phyloP scores from a whole-genome alignment of 371 early-diverging fungal genomes.

The Scutellospora calospora region DNA sequence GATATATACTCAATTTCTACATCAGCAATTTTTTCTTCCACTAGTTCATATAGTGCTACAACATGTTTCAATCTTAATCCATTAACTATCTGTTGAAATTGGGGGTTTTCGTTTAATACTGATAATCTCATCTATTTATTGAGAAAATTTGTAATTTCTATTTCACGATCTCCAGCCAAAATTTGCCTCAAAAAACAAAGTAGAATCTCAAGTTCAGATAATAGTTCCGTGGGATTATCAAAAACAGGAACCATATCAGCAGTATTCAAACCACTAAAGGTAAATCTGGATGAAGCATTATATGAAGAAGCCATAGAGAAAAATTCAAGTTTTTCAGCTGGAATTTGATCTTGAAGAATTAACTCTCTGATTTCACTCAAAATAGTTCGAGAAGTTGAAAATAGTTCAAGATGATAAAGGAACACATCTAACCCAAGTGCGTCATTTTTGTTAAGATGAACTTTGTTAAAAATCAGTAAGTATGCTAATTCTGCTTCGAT shows the following conservation, averaged over 20 bases:
- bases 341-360: conserved; percentile 38
- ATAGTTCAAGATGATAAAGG: conserved; percentile 42
- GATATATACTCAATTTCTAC: conserved; percentile 10
- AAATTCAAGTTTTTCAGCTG: conserved; percentile 11
- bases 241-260: background rate
- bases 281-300: no score
- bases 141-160: conserved; percentile 20
- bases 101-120: background rate
- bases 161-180: conserved; percentile 7
- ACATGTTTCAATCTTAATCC: conserved; percentile 27
- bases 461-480: conserved; percentile 21
- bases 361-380: conserved; percentile 25
- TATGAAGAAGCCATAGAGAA: background rate
- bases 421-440: conserved; percentile 20
- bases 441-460: conserved; percentile 32
- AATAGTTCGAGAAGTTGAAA: background rate
- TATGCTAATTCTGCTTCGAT: conserved; percentile 42
- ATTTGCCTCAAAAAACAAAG: conserved; percentile 38
- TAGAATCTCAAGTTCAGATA: conserved; percentile 39
- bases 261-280: background rate
- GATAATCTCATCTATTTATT: conserved; percentile 42
- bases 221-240: conserved; percentile 33
- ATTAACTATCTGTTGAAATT: background rate
- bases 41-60: conserved; percentile 32
- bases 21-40: conserved; percentile 36